Percentiles rank a stretch among this genome's conserved stretches.
Evolutionary conservation across 1,284 basidiomycete species (phyloP).

Genomic region (Ganoderma boninense): DNA sequence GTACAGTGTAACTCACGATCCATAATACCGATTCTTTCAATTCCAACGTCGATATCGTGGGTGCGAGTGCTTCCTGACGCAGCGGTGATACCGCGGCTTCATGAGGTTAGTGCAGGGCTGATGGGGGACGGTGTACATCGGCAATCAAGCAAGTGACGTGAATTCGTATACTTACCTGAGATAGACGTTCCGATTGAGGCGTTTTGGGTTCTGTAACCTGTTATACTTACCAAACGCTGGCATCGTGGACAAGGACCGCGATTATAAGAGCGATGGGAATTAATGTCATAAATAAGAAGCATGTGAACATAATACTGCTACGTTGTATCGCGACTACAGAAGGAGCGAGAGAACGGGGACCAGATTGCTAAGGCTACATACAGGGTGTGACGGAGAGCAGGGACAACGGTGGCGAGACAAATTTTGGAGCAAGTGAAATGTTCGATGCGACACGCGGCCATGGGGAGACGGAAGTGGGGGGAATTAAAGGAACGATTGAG

Average conservation of each 20-base stretch:
- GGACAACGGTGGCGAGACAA: background rate
- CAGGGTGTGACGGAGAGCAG: conserved; percentile 19
- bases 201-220: background rate
- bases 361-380: conserved; percentile 32
- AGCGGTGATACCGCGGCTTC: background rate
- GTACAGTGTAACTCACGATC: conserved; percentile 38
- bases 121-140: background rate
- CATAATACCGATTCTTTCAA: conserved; percentile 23
- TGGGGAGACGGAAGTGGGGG: background rate
- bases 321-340: background rate
- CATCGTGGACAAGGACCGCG: background rate
- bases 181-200: background rate
- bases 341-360: background rate
- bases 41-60: background rate
- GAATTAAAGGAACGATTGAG: conserved; percentile 21
- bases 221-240: background rate
- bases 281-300: conserved; percentile 12
- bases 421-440: background rate
- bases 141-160: background rate
- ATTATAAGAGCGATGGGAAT: background rate
- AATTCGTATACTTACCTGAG: background rate
- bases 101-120: background rate
- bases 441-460: background rate
- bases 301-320: background rate
- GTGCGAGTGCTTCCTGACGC: background rate